Evolutionary conservation across 1,284 basidiomycete species (phyloP).

Genomic region (Athelia sp.): DNA sequence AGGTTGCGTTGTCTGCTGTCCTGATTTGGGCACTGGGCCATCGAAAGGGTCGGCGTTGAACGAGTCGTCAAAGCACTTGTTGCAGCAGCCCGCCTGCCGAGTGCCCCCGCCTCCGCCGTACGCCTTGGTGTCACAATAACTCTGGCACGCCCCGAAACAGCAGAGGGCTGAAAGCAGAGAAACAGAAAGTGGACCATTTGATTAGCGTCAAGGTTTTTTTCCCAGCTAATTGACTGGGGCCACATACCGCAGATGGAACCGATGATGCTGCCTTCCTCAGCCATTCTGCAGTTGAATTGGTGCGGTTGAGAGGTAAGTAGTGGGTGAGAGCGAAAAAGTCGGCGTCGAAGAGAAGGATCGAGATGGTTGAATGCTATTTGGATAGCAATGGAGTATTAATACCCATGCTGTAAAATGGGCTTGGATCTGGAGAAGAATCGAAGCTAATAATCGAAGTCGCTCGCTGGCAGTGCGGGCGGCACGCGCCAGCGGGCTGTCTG

Average conservation of each 20-base stretch:
- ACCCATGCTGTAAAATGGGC: no score
- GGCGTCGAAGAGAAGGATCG: no score
- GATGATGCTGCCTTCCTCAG: neutral
- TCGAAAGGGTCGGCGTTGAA: constrained; percentile 40
- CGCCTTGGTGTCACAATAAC: constrained; percentile 25
- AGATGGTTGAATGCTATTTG: no score
- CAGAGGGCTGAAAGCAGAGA: constrained; percentile 21
- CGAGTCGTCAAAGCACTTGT: constrained; percentile 31
- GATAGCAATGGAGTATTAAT: no score
- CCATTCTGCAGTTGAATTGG: neutral
- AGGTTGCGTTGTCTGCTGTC: neutral
- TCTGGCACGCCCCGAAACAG: constrained; percentile 3
- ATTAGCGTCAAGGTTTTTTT: neutral
- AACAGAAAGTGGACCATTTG: neutral
- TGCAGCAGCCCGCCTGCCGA: constrained; percentile 33
- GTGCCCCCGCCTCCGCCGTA: constrained; percentile 24
- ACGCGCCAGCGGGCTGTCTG: no score
- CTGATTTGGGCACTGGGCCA: constrained; percentile 7
- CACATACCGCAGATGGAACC: neutral
- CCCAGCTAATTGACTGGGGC: neutral
- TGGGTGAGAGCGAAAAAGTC: no score
- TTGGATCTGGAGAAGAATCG: no score
- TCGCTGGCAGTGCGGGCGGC: no score
- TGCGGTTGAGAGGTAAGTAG: no score
- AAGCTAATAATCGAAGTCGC: no score